Base-by-base conservation (phyloP, 768 basidiomycete genomes). In the Mrakia gelida region DNA sequence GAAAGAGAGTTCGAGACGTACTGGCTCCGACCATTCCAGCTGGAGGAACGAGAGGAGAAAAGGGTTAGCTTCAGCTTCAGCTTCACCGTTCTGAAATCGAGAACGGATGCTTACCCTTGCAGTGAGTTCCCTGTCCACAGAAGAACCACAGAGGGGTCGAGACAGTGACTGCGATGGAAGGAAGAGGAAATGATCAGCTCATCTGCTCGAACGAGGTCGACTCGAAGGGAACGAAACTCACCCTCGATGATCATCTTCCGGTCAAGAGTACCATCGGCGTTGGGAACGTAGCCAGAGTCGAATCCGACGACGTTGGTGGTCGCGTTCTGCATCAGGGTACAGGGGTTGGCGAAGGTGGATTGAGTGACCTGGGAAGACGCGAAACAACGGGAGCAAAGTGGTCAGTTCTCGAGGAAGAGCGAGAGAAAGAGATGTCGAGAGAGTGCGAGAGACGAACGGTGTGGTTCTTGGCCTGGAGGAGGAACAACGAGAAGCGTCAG, bases 311-410 rank as follows among this genome's bases (percentile, higher is more conserved):
- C 26, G 23, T 28, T n/a, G 38, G 34, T 70, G 8, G 67, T 41
- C 13, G 23, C 67, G 67, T 70, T 70, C 67, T 70, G 18, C 26
- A 70, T 34, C 26, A 70, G 67, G 21, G 67, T 70, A 38, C 67
- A 70, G 7, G 67, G 67, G 18, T 21, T 7, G 8, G 67, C 67
- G 38, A 70, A 70, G 38, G 34, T 70, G 23, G 67, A 70, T n/a
- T 70, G 67, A 5, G 65, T 67, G 65, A 21, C 32, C 59, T 26
- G 23, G 59, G 13, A 13, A 16, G 7, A 52, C 15, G 49, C 3
- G 4, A 13, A 52, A 7, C 16, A 16, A 18, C 49, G 45, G 11
- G 28, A n/a, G 30, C n/a, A n/a, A 18, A 61, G 26, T 3, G 63
- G 63, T 67, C 15, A 30, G 65, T 5, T 8, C 38, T 38, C n/a